phyloP scores from a whole-genome alignment of 371 early-diverging fungal species.

The Rhizopus microsporus region DNA sequence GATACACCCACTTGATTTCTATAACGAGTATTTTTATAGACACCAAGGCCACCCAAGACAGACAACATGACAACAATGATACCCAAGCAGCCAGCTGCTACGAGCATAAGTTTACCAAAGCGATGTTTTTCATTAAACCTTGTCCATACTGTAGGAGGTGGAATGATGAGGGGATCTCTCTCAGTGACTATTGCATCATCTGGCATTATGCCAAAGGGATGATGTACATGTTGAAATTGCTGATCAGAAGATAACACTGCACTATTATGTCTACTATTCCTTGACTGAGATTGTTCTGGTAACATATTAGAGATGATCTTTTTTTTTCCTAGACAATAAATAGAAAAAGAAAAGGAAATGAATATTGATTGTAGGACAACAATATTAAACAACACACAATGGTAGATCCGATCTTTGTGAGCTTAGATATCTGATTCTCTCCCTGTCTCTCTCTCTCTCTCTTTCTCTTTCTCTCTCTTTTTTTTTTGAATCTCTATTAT shows the following conservation, averaged over 20 bases:
- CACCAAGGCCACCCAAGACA: constrained; percentile 36
- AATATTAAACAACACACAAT: neutral
- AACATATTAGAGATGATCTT: neutral
- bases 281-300: neutral
- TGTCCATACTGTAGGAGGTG: constrained; percentile 43
- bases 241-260: neutral
- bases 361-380: neutral
- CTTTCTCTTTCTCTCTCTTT: no score
- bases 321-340: neutral
- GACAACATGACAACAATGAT: constrained; percentile 36
- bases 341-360: neutral
- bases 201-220: constrained; percentile 20
- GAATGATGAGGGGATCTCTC: constrained; percentile 21
- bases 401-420: no score
- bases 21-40: constrained; percentile 36
- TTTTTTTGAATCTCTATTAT: no score
- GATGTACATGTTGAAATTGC: neutral
- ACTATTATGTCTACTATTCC: neutral
- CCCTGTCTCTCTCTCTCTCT: no score
- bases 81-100: constrained; percentile 25
- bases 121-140: constrained; percentile 28
- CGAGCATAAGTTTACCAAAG: constrained; percentile 34
- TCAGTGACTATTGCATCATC: constrained; percentile 19
- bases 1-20: constrained; percentile 25
- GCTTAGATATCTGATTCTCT: no score